A percentile compares a stretch with the other conserved stretches of the same genome.
phyloP scores from a whole-genome alignment of 331 rosid genomes.

The Arachis monticola region DNA sequence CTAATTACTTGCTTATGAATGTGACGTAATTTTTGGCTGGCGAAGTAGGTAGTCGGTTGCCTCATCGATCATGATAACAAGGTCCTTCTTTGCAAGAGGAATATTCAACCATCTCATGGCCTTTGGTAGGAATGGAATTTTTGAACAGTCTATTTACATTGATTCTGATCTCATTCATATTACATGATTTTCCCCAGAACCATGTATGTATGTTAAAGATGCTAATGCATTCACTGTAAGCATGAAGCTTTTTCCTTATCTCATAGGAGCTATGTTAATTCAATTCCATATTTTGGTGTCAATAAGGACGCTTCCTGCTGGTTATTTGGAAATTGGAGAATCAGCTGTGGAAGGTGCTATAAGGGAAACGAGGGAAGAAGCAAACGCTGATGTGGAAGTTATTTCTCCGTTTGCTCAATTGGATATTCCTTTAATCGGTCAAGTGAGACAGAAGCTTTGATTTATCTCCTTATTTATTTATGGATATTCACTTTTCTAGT shows the following conservation, averaged over 20 bases:
- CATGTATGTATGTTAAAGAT: constrained; percentile 25
- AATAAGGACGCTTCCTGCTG: constrained; percentile 95
- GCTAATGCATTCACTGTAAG: constrained; percentile 24
- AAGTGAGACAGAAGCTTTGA: constrained; percentile 56
- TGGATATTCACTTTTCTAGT: constrained; percentile 34
- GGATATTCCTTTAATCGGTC: constrained; percentile 95
- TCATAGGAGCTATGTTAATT: constrained; percentile 33
- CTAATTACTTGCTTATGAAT: constrained; percentile 39
- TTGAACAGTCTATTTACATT: constrained; percentile 25
- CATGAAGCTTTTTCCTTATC: constrained; percentile 40
- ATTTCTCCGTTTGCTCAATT: constrained; percentile 90
- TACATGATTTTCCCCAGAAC: constrained; percentile 21
- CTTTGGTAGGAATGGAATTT: constrained; percentile 72
- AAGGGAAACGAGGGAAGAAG: constrained; percentile 98
- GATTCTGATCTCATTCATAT: constrained; percentile 18
- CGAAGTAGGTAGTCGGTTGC: constrained; percentile 93
- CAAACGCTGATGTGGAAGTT: constrained; percentile 91
- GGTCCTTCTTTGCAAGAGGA: constrained; percentile 97
- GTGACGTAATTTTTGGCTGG: constrained; percentile 34
- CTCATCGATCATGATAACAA: constrained; percentile 78
- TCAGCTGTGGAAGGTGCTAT: constrained; percentile 95
- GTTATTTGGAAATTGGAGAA: constrained; percentile 95
- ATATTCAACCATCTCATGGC: constrained; percentile 90
- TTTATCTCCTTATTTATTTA: constrained; percentile 17
- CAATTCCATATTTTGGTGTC: constrained; percentile 45